Evolutionary conservation across 139 green algal species (phyloP), one percentile per base, ranked within the genome.

Genomic region (Asterochloris erici): DNA sequence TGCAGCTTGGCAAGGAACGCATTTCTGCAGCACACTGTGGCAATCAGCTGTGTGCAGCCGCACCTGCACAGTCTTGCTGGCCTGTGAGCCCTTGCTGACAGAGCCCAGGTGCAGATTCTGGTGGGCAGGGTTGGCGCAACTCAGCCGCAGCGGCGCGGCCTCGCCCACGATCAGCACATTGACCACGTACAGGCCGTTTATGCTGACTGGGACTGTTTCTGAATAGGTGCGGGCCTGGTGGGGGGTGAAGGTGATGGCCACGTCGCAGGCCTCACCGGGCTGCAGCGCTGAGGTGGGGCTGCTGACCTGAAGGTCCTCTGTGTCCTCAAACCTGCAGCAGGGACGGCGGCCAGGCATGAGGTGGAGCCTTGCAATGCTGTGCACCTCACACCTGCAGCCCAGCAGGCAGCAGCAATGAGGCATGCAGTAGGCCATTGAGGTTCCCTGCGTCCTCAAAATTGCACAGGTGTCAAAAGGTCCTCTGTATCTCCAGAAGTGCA

Each of bases 181-280:
- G 64, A 95, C 78, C 10, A 86, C 92, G 88, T 90, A 95, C 12
- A 97, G 87, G 17, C 92, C 93, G 78, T 95, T 96, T 82, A 97
- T 82, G 76, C 93, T 84, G 54, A 97, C 86, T 14, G 85, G 85
- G 27, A 95, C 70, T 24, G 82, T 79, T 19, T 84, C 75, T n/a
- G 12, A 17, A 81, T 91, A 93, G 9, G 54, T 14, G 68, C 76
- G 21, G 11, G 78, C 73, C 17, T 71, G 82, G 11, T 74, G 79
- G 14, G 93, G 93, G 73, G 77, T 85, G 85, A 95, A 96, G 10
- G 66, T 87, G 68, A 97, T 79, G 17, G 68, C 12, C 16, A 92
- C 88, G 16, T 92, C 75, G 47, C 74, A 68, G 4, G 10, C 81
- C 68, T 94, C 82, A 14, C 92, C 91, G 10, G 93, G 91, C 61